Percentiles rank a stretch among this genome's conserved stretches.
Evolutionary conservation across 139 green algal genomes (phyloP).

Genomic region (Micromonas pusilla): DNA sequence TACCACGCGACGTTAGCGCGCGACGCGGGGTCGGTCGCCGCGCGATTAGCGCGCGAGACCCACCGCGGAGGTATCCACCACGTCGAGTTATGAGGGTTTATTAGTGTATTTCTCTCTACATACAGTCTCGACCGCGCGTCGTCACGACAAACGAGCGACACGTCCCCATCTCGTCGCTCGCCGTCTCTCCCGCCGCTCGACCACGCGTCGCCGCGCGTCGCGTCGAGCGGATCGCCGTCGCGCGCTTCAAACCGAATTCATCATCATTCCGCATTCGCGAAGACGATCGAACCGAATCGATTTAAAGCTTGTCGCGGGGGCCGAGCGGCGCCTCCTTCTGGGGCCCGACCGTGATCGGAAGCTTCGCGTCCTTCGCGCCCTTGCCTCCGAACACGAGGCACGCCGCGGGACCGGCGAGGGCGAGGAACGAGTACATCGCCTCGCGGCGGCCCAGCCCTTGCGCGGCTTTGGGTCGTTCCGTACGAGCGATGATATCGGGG

Average conservation of each 20-base stretch:
- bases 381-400: slow-evolving; percentile 71
- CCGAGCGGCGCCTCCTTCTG: slow-evolving; percentile 46
- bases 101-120: no score
- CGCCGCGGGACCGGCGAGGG: slow-evolving; percentile 48
- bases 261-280: neutral
- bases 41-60: no score
- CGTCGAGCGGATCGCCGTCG: neutral
- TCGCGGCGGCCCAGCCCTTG: slow-evolving; percentile 72
- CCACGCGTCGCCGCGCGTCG: neutral
- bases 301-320: slow-evolving; percentile 45
- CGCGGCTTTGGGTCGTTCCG: no score
- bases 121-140: no score
- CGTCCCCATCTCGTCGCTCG: no score
- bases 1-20: no score
- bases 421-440: slow-evolving; percentile 72
- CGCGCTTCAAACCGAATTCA: neutral
- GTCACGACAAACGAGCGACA: no score
- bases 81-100: no score
- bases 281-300: neutral
- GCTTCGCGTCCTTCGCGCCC: slow-evolving; percentile 62
- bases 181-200: no score
- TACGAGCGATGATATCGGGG: no score
- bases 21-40: neutral
- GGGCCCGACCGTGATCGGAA: slow-evolving; percentile 87
- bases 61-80: no score